A percentile compares a stretch with the other conserved stretches of the same genome.
These are phyloP conservation scores for Wickerhamomyces hampshirensis DNA, from an alignment of 805 yeast genomes.

Conservation along the genomic window DNA sequence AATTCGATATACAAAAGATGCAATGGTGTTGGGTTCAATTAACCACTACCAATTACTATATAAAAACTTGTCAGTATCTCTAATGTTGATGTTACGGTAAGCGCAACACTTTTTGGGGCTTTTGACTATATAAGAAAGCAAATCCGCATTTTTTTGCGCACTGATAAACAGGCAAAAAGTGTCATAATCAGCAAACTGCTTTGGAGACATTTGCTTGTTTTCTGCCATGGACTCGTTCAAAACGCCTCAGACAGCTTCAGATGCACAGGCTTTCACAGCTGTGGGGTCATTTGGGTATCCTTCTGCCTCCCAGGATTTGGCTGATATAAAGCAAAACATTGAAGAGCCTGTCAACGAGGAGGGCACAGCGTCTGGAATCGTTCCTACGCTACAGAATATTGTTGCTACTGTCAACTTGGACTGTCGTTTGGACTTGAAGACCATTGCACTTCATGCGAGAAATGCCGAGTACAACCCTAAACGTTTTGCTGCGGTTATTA, in stretches of 20 bases:
- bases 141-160: slow-evolving; percentile 10
- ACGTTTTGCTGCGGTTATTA: slow-evolving; percentile 98
- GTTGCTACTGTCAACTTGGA: slow-evolving; percentile 97
- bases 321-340: slow-evolving; percentile 17
- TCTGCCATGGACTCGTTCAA: slow-evolving; percentile 25
- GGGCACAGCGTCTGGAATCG: slow-evolving; percentile 87
- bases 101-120: neutral
- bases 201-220: neutral
- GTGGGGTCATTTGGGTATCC: slow-evolving; percentile 26
- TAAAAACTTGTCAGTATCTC: too few relatives aligned
- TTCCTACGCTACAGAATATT: slow-evolving; percentile 89
- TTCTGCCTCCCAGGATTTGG: slow-evolving; percentile 23
- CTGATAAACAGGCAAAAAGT: neutral
- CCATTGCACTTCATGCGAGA: slow-evolving; percentile 97
- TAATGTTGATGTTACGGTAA: too few relatives aligned
- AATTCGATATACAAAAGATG: too few relatives aligned
- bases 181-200: neutral
- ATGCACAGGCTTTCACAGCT: slow-evolving; percentile 26
- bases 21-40: too few relatives aligned
- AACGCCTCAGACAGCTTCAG: slow-evolving; percentile 26
- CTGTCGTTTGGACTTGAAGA: slow-evolving; percentile 91
- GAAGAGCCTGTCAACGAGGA: slow-evolving; percentile 16
- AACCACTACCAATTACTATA: too few relatives aligned
- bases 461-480: slow-evolving; percentile 98
- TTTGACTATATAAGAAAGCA: slow-evolving; percentile 10